Evolutionary conservation across 2,329 filamentous ascomycete species (phyloP).

Genomic region (Diplodia sapinea): DNA sequence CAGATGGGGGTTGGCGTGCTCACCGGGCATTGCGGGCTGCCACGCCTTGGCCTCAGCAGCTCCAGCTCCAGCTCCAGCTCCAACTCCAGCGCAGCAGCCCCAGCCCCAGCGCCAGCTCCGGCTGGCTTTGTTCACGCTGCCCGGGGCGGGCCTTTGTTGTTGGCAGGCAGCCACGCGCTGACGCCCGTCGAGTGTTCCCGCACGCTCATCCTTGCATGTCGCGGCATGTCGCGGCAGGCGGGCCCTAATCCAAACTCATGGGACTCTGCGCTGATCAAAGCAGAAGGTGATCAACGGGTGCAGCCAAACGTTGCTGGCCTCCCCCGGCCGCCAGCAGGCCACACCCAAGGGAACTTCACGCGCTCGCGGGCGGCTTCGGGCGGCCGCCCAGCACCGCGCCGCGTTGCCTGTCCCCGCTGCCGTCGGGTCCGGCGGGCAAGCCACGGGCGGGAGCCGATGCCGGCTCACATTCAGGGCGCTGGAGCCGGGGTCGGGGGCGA

Average conservation of each 20-base stretch:
- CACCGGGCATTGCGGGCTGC: neutral
- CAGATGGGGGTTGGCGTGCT: conserved; percentile 5
- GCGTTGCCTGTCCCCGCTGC: neutral
- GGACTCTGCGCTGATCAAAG: conserved; percentile 27
- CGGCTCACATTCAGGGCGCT: conserved; percentile 8
- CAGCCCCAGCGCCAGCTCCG: neutral
- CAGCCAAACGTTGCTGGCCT: conserved; percentile 12
- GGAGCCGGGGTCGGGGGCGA: neutral
- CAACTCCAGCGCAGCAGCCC: neutral
- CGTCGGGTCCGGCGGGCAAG: neutral
- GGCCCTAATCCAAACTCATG: conserved; percentile 17
- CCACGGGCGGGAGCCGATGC: conserved; percentile 14
- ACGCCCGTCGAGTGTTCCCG: conserved; percentile 15
- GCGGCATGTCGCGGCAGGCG: conserved; percentile 23
- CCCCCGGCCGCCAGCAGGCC: neutral
- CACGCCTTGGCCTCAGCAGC: neutral
- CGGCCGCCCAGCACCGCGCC: conserved; percentile 14
- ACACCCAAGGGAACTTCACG: neutral
- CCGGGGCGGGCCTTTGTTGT: conserved; percentile 18
- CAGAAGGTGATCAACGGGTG: conserved; percentile 21
- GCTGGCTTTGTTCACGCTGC: neutral
- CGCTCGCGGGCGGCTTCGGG: neutral
- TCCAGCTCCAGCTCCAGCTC: neutral
- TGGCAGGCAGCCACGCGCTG: conserved; percentile 28
- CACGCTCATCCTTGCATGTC: conserved; percentile 25